A percentile compares a stretch with the other conserved stretches of the same genome.
Evolutionary conservation across 208 protist species (phyloP).

Genomic region (Crithidia bombi): DNA sequence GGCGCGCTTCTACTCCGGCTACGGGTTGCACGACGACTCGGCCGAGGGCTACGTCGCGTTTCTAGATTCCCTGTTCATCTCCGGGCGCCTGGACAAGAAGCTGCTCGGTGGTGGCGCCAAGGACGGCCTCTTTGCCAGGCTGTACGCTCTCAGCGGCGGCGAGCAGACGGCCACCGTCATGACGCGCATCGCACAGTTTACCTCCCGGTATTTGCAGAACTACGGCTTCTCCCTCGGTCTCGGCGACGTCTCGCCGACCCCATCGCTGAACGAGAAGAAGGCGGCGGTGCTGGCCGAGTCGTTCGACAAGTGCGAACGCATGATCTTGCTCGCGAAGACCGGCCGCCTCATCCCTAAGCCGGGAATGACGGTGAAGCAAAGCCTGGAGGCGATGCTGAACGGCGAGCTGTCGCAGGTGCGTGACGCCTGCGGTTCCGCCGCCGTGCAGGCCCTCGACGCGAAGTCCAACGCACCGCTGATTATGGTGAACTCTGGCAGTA

Average conservation of each 20-base stretch:
- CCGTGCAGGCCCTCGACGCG: conserved; percentile 93
- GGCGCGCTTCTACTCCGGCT: conserved; percentile 88
- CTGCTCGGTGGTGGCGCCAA: conserved; percentile 95
- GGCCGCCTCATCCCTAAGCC: conserved; percentile 94
- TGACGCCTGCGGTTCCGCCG: conserved; percentile 96
- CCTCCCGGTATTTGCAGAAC: conserved; percentile 93
- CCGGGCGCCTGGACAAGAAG: conserved; percentile 98
- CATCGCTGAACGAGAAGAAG: conserved; percentile 90
- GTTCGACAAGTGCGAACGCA: conserved; percentile 91
- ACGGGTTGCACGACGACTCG: conserved; percentile 65
- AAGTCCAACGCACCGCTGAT: conserved; percentile 98
- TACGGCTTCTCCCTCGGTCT: conserved; percentile 99
- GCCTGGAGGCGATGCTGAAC: conserved; percentile 96
- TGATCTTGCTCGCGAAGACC: conserved; percentile 93
- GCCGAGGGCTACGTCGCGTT: conserved; percentile 96
- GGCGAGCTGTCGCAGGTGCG: conserved; percentile 97
- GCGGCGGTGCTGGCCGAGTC: conserved; percentile 89
- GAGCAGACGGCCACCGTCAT: conserved; percentile 93
- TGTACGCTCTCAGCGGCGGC: conserved; percentile 89
- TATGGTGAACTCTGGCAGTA: conserved; percentile 98
- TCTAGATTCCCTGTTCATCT: conserved; percentile 94
- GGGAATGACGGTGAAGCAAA: conserved; percentile 95
- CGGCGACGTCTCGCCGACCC: conserved; percentile 95
- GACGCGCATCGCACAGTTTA: conserved; percentile 95
- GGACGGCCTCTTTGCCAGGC: conserved; percentile 95